These are phyloP conservation scores for Ustilaginoidea virens DNA, from an alignment of 2,329 filamentous ascomycete genomes.

Conservation along the genomic window DNA sequence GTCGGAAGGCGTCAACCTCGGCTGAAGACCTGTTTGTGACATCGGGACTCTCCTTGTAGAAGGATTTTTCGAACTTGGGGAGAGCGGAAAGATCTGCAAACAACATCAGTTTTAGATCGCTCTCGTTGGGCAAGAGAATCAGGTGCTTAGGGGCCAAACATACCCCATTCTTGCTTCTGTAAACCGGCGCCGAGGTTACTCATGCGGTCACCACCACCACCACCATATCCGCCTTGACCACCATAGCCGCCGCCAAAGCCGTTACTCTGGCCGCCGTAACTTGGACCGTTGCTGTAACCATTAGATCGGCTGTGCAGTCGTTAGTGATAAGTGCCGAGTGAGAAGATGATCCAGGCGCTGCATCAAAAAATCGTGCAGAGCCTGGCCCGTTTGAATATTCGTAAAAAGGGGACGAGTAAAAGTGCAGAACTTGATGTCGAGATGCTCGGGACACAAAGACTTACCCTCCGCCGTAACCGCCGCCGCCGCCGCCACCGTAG, in stretches of 20 bases:
- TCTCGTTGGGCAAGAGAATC: not conserved
- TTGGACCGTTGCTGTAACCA: constrained; percentile 15
- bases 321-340: constrained; percentile 16
- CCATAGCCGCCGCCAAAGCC: constrained; percentile 20
- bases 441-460: constrained; percentile 12
- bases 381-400: no score
- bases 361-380: no score
- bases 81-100: constrained; percentile 55
- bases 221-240: constrained; percentile 18
- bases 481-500: constrained; percentile 19
- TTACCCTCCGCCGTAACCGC: constrained; percentile 22
- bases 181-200: constrained; percentile 74
- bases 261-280: constrained; percentile 18
- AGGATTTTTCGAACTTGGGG: constrained; percentile 97
- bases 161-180: constrained; percentile 81
- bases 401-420: no score
- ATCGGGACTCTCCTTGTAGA: constrained; percentile 88
- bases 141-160: constrained; percentile 18
- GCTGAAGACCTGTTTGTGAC: constrained; percentile 58
- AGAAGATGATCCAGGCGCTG: no score
- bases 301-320: constrained; percentile 26
- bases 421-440: no score
- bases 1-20: constrained; percentile 81
- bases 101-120: not conserved
- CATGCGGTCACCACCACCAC: constrained; percentile 83